phyloP scores from a whole-genome alignment of 202 grass and related monocot species.

The Thinopyrum obtusiflorum region DNA sequence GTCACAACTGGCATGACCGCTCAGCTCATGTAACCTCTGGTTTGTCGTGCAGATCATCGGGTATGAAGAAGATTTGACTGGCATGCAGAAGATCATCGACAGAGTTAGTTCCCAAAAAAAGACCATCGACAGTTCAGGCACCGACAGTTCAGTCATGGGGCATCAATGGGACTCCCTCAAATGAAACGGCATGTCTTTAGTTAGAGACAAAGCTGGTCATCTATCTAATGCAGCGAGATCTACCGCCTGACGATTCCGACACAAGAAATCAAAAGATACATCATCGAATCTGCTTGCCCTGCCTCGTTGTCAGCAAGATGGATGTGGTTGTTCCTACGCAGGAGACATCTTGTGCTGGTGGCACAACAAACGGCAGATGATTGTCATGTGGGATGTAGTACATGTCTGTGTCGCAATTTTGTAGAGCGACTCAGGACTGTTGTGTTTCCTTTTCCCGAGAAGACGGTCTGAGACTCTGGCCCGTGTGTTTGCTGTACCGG shows the following conservation, averaged over 20 bases:
- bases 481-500: not conserved
- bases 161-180: conserved; percentile 39
- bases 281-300: not conserved
- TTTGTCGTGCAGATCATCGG: conserved; percentile 48
- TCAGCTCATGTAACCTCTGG: not conserved
- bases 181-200: conserved; percentile 25
- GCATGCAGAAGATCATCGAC: conserved; percentile 92
- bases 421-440: not conserved
- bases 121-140: conserved; percentile 61
- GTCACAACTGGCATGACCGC: not conserved
- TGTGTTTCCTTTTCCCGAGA: not conserved
- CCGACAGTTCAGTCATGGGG: conserved; percentile 55
- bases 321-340: conserved; percentile 13
- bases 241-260: not conserved
- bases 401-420: not conserved
- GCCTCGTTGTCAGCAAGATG: not conserved
- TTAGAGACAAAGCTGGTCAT: not conserved
- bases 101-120: conserved; percentile 54
- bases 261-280: not conserved
- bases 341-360: conserved; percentile 1
- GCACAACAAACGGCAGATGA: conserved; percentile 1
- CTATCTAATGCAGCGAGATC: not conserved
- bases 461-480: not conserved
- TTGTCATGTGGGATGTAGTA: conserved; percentile 5
- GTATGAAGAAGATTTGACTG: conserved; percentile 84